A percentile compares a stretch with the other conserved stretches of the same genome.
These are phyloP conservation scores for Pelargonium exstipulatum DNA, from an alignment of 441 rosid species.

Conservation along the genomic window DNA sequence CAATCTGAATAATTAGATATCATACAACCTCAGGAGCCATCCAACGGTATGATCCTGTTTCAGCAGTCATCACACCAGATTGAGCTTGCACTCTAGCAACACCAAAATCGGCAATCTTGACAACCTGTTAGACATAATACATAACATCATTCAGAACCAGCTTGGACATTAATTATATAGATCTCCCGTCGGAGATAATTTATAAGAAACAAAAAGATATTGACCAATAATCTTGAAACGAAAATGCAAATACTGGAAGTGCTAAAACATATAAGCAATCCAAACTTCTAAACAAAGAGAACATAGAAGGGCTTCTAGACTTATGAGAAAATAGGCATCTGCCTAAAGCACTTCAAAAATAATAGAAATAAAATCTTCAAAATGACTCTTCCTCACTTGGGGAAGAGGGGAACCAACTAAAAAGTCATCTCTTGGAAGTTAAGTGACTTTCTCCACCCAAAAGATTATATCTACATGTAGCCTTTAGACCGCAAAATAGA, in stretches of 20 bases:
- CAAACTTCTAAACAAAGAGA: too few relatives aligned
- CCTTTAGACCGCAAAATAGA: too few relatives aligned
- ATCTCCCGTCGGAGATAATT: conserved; percentile 1
- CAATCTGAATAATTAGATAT: neutral
- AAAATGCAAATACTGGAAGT: neutral
- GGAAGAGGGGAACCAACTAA: too few relatives aligned
- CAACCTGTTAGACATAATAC: conserved; percentile 37
- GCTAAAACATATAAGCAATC: neutral
- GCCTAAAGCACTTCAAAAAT: too few relatives aligned
- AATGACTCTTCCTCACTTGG: too few relatives aligned
- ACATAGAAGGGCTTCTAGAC: too few relatives aligned
- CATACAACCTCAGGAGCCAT: conserved; percentile 76
- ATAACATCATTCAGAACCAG: neutral
- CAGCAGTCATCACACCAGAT: conserved; percentile 70
- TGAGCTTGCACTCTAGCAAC: conserved; percentile 63
- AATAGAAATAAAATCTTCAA: too few relatives aligned
- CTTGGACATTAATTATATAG: conserved; percentile 11
- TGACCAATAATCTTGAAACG: neutral
- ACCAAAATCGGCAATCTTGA: conserved; percentile 72
- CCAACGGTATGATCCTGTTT: conserved; percentile 80
- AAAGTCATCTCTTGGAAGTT: too few relatives aligned
- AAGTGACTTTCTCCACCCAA: too few relatives aligned
- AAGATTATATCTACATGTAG: too few relatives aligned
- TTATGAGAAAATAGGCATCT: too few relatives aligned
- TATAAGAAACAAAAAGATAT: conserved; percentile 6